phyloP scores from a whole-genome alignment of 331 rosid species.

The Ulmus americana region DNA sequence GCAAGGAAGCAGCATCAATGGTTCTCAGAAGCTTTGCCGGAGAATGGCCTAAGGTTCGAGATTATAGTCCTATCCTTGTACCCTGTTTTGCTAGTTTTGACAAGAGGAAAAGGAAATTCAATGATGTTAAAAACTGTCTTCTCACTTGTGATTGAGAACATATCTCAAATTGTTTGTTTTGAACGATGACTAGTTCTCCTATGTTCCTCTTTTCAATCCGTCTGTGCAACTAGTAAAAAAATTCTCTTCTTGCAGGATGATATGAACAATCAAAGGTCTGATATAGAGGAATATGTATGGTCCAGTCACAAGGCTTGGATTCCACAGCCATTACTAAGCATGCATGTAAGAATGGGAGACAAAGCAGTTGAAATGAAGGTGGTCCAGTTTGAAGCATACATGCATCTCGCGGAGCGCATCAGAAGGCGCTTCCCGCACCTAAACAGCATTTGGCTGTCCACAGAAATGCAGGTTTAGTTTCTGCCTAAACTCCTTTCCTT shows the following conservation, averaged over 20 bases:
- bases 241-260: conserved; percentile 34
- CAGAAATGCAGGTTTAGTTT: conserved; percentile 79
- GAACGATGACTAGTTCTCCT: too few relatives aligned
- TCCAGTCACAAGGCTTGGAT: conserved; percentile 83
- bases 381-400: conserved; percentile 66
- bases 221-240: neutral
- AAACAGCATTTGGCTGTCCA: conserved; percentile 69
- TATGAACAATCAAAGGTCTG: conserved; percentile 26
- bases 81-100: conserved; percentile 6
- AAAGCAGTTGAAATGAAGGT: conserved; percentile 88
- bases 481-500: neutral
- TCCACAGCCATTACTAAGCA: conserved; percentile 75
- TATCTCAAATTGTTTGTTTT: too few relatives aligned
- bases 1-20: conserved; percentile 71
- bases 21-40: conserved; percentile 43
- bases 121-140: neutral
- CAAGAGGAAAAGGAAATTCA: neutral
- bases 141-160: neutral
- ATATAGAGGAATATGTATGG: conserved; percentile 79
- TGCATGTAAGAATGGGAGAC: conserved; percentile 99
- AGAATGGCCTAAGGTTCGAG: conserved; percentile 64
- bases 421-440: conserved; percentile 69
- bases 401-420: conserved; percentile 61
- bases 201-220: too few relatives aligned
- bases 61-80: conserved; percentile 13